These are phyloP conservation scores for Malus orientalis DNA, from an alignment of 306 rosid genomes.

Conservation along the genomic window DNA sequence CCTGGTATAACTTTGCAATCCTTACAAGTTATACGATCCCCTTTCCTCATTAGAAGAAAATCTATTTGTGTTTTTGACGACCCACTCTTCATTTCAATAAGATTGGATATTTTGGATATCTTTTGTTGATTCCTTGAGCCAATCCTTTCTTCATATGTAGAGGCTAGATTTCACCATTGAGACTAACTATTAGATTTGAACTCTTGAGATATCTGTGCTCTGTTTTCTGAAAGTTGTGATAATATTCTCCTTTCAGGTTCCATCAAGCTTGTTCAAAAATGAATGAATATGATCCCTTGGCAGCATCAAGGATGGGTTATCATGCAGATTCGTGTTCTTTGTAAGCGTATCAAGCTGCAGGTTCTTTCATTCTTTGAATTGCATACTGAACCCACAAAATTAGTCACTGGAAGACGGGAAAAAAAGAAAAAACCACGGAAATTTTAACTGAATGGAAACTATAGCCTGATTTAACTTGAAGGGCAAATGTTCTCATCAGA, in stretches of 20 bases:
- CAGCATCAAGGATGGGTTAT: neutral
- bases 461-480: too few relatives aligned
- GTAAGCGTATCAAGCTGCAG: neutral
- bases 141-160: neutral
- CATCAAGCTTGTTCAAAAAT: constrained; percentile 58
- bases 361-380: constrained; percentile 5
- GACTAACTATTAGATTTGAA: neutral
- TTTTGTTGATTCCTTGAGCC: neutral
- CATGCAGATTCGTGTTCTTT: neutral
- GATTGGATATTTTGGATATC: too few relatives aligned
- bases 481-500: too few relatives aligned
- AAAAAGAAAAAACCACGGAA: neutral
- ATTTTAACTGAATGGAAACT: too few relatives aligned
- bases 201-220: neutral
- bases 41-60: too few relatives aligned
- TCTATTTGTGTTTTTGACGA: too few relatives aligned
- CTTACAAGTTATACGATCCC: too few relatives aligned
- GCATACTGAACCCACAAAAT: neutral
- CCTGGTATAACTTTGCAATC: too few relatives aligned
- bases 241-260: constrained; percentile 40
- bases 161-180: neutral
- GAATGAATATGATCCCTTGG: constrained; percentile 12
- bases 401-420: neutral
- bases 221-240: constrained; percentile 7
- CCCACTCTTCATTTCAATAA: too few relatives aligned